A percentile compares a stretch with the other conserved stretches of the same genome.
Evolutionary conservation across 164 flowering plant species (phyloP).

Genomic region (Vitis labrusca): DNA sequence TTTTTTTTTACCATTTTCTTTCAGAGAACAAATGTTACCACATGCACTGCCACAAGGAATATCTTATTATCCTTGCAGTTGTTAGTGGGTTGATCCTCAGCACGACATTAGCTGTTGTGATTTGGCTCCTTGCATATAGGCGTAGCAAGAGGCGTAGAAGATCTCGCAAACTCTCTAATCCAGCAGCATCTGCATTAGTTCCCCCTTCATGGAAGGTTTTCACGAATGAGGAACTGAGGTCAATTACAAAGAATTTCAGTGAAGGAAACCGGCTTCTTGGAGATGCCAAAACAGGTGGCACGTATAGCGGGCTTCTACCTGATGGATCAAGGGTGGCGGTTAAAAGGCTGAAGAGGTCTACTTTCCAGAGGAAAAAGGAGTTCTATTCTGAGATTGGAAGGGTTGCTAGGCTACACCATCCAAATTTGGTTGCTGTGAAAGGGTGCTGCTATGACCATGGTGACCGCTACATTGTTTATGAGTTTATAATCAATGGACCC

Average conservation of each 20-base stretch:
- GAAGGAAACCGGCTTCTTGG: slow-evolving; percentile 93
- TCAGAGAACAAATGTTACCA: slow-evolving; percentile 60
- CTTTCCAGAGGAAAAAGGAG: slow-evolving; percentile 90
- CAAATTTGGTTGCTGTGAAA: slow-evolving; percentile 83
- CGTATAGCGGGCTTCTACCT: slow-evolving; percentile 76
- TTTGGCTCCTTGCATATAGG: slow-evolving; percentile 81
- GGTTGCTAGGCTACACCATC: slow-evolving; percentile 87
- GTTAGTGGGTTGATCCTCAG: slow-evolving; percentile 82
- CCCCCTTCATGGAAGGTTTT: slow-evolving; percentile 88
- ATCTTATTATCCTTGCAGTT: slow-evolving; percentile 74
- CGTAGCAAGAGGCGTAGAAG: slow-evolving; percentile 67
- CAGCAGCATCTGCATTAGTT: slow-evolving; percentile 68
- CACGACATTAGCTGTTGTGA: slow-evolving; percentile 64
- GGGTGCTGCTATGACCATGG: slow-evolving; percentile 98
- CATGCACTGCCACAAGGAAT: slow-evolving; percentile 79
- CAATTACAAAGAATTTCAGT: slow-evolving; percentile 86
- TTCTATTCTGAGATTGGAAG: slow-evolving; percentile 88
- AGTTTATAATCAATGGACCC: slow-evolving; percentile 86
- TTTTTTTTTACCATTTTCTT: slow-evolving; percentile 6
- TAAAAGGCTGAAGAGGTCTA: slow-evolving; percentile 88
- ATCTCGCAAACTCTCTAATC: slow-evolving; percentile 63
- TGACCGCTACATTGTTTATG: slow-evolving; percentile 89
- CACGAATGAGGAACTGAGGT: slow-evolving; percentile 73
- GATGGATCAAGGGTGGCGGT: slow-evolving; percentile 93
- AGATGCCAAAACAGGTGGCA: slow-evolving; percentile 93